phyloP scores from a whole-genome alignment of 306 rosid species.

The Mimosa pudica region DNA sequence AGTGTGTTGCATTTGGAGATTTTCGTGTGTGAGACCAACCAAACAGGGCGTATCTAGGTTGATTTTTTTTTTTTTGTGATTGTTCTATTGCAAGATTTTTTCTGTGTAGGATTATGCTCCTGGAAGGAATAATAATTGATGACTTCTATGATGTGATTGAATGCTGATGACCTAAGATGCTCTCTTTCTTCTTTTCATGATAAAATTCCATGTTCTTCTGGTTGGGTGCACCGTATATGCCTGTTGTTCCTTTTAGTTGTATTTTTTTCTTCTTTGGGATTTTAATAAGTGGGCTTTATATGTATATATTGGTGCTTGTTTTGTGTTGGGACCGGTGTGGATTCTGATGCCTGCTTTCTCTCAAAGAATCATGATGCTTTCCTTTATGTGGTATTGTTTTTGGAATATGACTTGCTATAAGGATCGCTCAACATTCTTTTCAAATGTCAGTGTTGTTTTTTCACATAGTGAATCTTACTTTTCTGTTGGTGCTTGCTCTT shows the following conservation, averaged over 20 bases:
- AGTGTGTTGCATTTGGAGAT: conserved; percentile 25
- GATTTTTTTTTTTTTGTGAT: neutral
- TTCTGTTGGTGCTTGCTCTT: conserved; percentile 51
- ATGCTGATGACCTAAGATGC: conserved; percentile 66
- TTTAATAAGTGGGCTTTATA: conserved; percentile 37
- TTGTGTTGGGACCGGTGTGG: conserved; percentile 73
- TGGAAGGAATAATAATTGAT: conserved; percentile 50
- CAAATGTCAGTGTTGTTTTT: conserved; percentile 63
- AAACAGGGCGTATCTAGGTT: conserved; percentile 36
- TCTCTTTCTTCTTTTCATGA: conserved; percentile 38
- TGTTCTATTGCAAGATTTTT: conserved; percentile 23
- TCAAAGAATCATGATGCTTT: conserved; percentile 59
- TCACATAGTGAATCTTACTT: conserved; percentile 70
- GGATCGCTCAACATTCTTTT: conserved; percentile 45
- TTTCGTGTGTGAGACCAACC: conserved; percentile 33
- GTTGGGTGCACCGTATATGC: conserved; percentile 40
- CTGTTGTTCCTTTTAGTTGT: conserved; percentile 38
- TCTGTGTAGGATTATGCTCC: neutral
- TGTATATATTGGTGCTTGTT: conserved; percentile 45
- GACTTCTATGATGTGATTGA: conserved; percentile 52
- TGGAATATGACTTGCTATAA: conserved; percentile 55
- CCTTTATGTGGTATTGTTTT: conserved; percentile 28
- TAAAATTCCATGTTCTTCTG: conserved; percentile 43
- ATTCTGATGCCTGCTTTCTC: conserved; percentile 84
- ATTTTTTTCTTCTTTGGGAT: conserved; percentile 32